Conservation (phyloP, 805 yeast species). For the Torulaspora microellipsoides region DNA sequence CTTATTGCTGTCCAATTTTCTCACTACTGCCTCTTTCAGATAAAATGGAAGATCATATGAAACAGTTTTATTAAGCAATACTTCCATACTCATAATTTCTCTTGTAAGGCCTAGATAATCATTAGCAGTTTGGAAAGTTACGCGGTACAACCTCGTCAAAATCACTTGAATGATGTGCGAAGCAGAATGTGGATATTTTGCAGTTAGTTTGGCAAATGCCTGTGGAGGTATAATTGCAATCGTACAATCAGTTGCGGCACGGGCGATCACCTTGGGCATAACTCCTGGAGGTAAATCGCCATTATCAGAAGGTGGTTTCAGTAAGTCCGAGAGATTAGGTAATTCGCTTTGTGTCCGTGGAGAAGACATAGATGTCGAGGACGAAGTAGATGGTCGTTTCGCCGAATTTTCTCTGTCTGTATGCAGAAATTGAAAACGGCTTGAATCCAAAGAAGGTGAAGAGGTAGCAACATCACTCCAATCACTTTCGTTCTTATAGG, state of each 20-base stretch:
- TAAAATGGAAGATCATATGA: slow-evolving; percentile 56
- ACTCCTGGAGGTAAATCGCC: slow-evolving; percentile 4
- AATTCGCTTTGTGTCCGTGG: background rate
- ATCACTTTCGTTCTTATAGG: slow-evolving; percentile 4
- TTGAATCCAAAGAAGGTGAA: slow-evolving; percentile 4
- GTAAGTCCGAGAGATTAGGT: slow-evolving; percentile 1
- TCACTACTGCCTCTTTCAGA: slow-evolving; percentile 53
- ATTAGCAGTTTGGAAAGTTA: slow-evolving; percentile 87
- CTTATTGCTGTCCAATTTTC: slow-evolving; percentile 34
- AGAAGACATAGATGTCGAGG: slow-evolving; percentile 2
- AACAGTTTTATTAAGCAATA: slow-evolving; percentile 50
- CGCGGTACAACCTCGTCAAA: slow-evolving; percentile 77
- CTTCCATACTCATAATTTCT: slow-evolving; percentile 76
- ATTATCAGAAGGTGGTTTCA: slow-evolving; percentile 1
- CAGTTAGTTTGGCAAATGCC: slow-evolving; percentile 68
- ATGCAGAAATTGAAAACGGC: slow-evolving; percentile 3
- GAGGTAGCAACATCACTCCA: slow-evolving; percentile 1
- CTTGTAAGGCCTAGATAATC: slow-evolving; percentile 77
- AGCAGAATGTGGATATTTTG: slow-evolving; percentile 79
- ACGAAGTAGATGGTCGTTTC: background rate
- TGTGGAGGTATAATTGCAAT: slow-evolving; percentile 87
- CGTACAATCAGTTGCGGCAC: slow-evolving; percentile 71
- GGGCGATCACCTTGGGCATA: slow-evolving; percentile 54
- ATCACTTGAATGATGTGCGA: slow-evolving; percentile 94
- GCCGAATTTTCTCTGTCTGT: background rate